Percentiles rank a stretch among this genome's conserved stretches.
Evolutionary conservation across 768 basidiomycete species (phyloP).

Genomic region (Phanerochaete carnosa): DNA sequence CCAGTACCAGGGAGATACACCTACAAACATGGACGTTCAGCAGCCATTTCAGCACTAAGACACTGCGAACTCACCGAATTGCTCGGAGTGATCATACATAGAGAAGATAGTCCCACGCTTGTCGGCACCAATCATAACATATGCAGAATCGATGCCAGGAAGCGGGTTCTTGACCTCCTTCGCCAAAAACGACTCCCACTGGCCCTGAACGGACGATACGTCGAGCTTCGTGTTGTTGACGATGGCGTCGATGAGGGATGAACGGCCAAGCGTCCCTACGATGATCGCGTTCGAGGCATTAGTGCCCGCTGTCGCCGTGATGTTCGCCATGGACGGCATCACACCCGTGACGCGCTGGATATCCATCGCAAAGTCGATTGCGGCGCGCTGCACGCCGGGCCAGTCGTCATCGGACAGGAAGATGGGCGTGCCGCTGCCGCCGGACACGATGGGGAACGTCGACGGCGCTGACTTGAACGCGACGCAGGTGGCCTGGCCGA

Average conservation of each 20-base stretch:
- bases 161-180: constrained; percentile 52
- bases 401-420: constrained; percentile 55
- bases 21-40: constrained; percentile 24
- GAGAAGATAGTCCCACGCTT: constrained; percentile 67
- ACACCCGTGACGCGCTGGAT: constrained; percentile 57
- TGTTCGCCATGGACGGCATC: constrained; percentile 48
- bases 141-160: constrained; percentile 54
- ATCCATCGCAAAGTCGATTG: constrained; percentile 57
- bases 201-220: constrained; percentile 53
- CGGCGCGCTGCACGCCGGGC: constrained; percentile 61
- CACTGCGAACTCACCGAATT: constrained; percentile 42
- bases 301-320: constrained; percentile 23
- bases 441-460: constrained; percentile 42
- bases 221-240: constrained; percentile 52
- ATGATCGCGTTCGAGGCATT: constrained; percentile 45
- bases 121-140: constrained; percentile 68
- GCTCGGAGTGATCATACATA: constrained; percentile 66
- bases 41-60: background rate
- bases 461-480: constrained; percentile 33
- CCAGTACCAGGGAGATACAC: constrained; percentile 67
- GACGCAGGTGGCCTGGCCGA: constrained; percentile 49
- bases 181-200: constrained; percentile 65
- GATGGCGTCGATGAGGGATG: constrained; percentile 47
- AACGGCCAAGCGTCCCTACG: constrained; percentile 61
- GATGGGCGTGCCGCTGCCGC: constrained; percentile 44